These are phyloP conservation scores for Luzula sylvatica DNA, from an alignment of 176 grass and related monocot species.

Conservation along the genomic window DNA sequence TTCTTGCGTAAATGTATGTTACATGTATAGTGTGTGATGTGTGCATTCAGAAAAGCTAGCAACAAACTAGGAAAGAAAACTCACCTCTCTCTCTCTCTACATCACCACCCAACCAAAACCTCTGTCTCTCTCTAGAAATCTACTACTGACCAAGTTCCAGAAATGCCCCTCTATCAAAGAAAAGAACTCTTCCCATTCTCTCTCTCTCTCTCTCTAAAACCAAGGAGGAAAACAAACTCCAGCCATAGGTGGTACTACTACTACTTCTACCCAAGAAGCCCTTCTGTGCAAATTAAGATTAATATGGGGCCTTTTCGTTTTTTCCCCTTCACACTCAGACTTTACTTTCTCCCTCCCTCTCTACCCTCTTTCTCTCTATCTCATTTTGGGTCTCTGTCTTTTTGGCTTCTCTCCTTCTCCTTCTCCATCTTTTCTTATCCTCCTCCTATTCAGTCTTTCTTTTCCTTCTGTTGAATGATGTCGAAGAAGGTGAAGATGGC, in stretches of 20 bases:
- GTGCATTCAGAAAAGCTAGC: constrained; percentile 21
- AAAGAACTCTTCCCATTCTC: constrained; percentile 29
- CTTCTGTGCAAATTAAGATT: constrained; percentile 26
- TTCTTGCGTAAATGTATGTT: too few species aligned
- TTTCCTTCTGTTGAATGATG: constrained; percentile 3
- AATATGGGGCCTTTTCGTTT: constrained; percentile 50
- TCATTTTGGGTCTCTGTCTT: constrained; percentile 7
- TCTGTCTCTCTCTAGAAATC: constrained; percentile 26
- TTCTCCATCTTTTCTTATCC: constrained; percentile 2
- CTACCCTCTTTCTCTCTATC: constrained; percentile 9
- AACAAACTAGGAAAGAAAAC: constrained; percentile 18
- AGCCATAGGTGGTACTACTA: constrained; percentile 14
- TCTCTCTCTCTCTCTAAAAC: constrained; percentile 26
- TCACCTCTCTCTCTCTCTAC: constrained; percentile 10
- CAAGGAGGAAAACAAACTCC: constrained; percentile 36
- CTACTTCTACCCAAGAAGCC: constrained; percentile 12
- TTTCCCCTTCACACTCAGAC: constrained; percentile 35
- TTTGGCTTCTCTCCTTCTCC: constrained; percentile 10
- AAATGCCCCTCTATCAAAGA: constrained; percentile 36
- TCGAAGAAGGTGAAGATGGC: constrained; percentile 24
- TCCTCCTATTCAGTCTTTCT: not conserved
- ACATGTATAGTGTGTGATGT: constrained; percentile 10
- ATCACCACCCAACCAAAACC: constrained; percentile 27
- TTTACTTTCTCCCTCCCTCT: constrained; percentile 3
- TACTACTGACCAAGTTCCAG: constrained; percentile 37